Evolutionary conservation across 805 yeast species (phyloP), one percentile per base, ranked within the genome.

Genomic region (Priceomyces medius): DNA sequence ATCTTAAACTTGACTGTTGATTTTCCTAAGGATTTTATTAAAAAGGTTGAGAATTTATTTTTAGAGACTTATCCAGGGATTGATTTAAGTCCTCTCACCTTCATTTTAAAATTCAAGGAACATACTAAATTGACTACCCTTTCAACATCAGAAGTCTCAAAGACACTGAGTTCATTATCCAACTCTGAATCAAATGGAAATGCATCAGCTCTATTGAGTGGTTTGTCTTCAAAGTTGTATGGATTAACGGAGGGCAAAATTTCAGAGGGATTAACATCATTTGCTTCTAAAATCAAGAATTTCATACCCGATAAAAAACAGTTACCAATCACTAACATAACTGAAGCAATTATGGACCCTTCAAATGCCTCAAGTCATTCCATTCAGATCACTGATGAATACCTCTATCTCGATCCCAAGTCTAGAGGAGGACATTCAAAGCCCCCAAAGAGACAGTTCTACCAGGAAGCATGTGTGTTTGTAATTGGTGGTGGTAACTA

Each of bases 401-500:
- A 91, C 63, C 64, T 91, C 43, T 91, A 83, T 59, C 85, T 88
- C 55, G 97, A 93, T 61, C 97, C 99, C 20, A 82, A 80, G 52
- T 82, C 88, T 2, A 77, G 98, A 49, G 98, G 98, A 3, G 84
- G 95, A 5, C 90, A 85, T 53, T 81, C 96, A 3, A 81, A 85
- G 53, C 91, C 90, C 27, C 97, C 97, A 28, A 85, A 81, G 61
- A 80, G 96, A 56, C 86, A 83, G 50, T 70, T 83, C 8, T 88
- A 87, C 61, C 81, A 80, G 44, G 93, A 88, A 50, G 80, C 95
- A 1, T 68, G 88, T 37, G 96, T 93, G 16, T 93, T 93, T 61
- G 88, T 90, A 39, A 90, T 93, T 42, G 99, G 99, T 19, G 99
- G 99, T 26, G 98, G 98, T 36, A 90, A 88, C 63, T 93, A 89